phyloP scores from a whole-genome alignment of 148 eudicot species.

The Heliamphora exappendiculata region DNA sequence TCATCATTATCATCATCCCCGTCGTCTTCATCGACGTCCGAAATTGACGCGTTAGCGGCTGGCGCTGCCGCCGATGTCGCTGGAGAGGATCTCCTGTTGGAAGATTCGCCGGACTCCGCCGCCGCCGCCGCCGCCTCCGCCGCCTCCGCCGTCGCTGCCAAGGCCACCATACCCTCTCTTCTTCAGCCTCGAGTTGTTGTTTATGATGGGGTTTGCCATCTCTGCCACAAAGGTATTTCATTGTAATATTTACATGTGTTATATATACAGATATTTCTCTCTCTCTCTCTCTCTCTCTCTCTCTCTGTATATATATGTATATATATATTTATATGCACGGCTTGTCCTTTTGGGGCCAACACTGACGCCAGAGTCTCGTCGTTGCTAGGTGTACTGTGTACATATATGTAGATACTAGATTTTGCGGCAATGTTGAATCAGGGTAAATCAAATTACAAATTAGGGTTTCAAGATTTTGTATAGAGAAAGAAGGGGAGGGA shows the following conservation, averaged over 20 bases:
- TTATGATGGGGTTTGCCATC: conserved; percentile 91
- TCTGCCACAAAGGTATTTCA: conserved; percentile 61
- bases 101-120: neutral
- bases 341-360: no score
- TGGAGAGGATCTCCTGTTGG: conserved; percentile 15
- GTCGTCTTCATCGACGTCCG: neutral
- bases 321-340: neutral
- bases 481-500: no score
- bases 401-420: no score
- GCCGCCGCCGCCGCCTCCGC: neutral
- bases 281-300: no score
- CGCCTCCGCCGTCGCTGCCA: conserved; percentile 14
- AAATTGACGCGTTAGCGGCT: neutral
- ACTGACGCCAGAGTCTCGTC: no score
- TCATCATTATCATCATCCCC: conserved; percentile 7
- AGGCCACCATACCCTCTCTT: conserved; percentile 21
- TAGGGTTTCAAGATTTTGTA: no score
- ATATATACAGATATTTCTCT: no score
- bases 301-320: no score
- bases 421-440: no score
- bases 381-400: no score
- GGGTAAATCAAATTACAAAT: no score
- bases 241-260: neutral
- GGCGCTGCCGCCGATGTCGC: conserved; percentile 18
- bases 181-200: conserved; percentile 78